Conservation (phyloP, 495 filamentous ascomycete genomes). For the Cetradonia linearis region DNA sequence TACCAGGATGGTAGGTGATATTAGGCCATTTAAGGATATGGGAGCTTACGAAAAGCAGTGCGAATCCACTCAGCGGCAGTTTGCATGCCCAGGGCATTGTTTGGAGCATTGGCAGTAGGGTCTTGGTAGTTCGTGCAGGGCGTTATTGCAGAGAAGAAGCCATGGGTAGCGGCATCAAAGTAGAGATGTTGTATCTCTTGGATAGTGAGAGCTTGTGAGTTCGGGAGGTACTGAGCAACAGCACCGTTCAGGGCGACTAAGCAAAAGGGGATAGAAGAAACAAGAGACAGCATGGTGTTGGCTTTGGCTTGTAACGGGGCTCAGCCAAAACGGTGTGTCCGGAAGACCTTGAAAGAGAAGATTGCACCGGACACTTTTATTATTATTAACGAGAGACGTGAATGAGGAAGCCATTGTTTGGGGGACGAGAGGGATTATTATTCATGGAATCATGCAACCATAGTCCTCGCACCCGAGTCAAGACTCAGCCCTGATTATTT, state of each 20-base stretch:
- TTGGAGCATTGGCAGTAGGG: conserved; percentile 44
- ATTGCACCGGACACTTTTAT: neutral
- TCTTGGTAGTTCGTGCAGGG: conserved; percentile 48
- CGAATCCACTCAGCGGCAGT: conserved; percentile 50
- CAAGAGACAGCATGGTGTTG: conserved; percentile 1
- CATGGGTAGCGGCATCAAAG: conserved; percentile 16
- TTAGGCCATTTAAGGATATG: no score
- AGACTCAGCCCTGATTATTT: conserved; percentile 4
- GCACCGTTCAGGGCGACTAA: conserved; percentile 5
- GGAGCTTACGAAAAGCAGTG: conserved; percentile 39
- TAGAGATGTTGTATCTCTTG: conserved; percentile 20
- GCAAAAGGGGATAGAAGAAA: conserved; percentile 2
- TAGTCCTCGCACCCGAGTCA: neutral
- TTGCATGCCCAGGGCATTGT: conserved; percentile 14
- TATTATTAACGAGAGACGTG: neutral
- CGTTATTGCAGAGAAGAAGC: conserved; percentile 42
- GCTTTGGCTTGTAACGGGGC: neutral
- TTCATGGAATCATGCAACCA: neutral
- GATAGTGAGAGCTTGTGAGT: conserved; percentile 13
- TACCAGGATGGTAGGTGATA: no score
- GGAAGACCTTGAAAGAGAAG: neutral
- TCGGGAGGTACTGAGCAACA: conserved; percentile 10
- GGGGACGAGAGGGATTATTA: conserved; percentile 4
- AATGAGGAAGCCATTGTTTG: neutral
- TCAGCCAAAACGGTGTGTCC: neutral